A percentile compares a stretch with the other conserved stretches of the same genome.
phyloP scores from a whole-genome alignment of 768 basidiomycete species.

The Fomitopsis pulvina region DNA sequence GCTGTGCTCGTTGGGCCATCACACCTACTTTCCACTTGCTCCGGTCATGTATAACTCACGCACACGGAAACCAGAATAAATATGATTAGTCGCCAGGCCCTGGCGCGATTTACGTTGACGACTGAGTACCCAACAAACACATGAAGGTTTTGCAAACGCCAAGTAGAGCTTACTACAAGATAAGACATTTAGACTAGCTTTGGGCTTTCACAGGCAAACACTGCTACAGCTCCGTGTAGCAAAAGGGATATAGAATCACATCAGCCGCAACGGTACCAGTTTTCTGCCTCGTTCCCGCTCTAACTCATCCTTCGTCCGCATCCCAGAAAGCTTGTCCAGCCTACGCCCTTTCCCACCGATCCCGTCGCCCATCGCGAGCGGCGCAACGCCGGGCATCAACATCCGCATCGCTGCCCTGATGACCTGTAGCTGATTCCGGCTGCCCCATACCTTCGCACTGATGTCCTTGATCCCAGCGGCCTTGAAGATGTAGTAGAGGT shows the following conservation, averaged over 20 bases:
- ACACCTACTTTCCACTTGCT: no score
- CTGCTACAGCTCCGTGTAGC: background rate
- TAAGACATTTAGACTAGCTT: no score
- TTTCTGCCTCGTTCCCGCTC: slow-evolving; percentile 82
- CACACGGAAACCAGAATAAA: no score
- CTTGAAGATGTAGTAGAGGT: slow-evolving; percentile 82
- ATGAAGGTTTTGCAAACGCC: no score
- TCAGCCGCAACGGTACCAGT: slow-evolving; percentile 56
- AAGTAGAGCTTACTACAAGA: no score
- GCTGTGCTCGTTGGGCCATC: no score
- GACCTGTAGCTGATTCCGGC: slow-evolving; percentile 78
- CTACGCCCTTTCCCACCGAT: slow-evolving; percentile 66
- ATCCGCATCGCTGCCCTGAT: slow-evolving; percentile 81
- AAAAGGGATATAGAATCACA: slow-evolving; percentile 16
- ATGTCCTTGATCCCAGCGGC: slow-evolving; percentile 95
- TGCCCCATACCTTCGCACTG: slow-evolving; percentile 94
- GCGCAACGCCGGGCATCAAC: slow-evolving; percentile 80
- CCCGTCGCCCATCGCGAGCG: slow-evolving; percentile 77
- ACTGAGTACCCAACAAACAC: no score
- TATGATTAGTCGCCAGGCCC: no score
- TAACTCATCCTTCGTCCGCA: slow-evolving; percentile 60
- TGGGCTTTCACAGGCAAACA: background rate
- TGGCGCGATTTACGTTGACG: no score
- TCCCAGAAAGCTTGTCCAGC: slow-evolving; percentile 69
- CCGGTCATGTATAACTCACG: no score